phyloP scores from a whole-genome alignment of 305 asterid genomes.

The Striga hermonthica region DNA sequence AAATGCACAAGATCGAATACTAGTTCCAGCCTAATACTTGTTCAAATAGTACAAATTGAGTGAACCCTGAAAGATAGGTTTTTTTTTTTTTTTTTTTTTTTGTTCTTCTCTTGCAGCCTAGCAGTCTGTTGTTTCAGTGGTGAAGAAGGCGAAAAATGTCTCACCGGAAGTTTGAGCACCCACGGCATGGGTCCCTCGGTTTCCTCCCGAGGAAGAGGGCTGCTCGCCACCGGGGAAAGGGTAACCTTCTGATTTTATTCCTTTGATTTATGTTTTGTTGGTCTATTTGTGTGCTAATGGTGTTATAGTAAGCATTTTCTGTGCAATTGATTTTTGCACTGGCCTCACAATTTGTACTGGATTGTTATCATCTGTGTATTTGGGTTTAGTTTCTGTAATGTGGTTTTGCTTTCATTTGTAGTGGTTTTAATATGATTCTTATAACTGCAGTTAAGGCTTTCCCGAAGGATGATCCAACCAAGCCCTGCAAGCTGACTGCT shows the following conservation, averaged over 20 bases:
- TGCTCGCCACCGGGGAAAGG: conserved; percentile 76
- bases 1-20: no score
- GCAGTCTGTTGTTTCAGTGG: conserved; percentile 31
- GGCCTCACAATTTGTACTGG: no score
- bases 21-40: no score
- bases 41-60: conserved; percentile 7
- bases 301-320: neutral
- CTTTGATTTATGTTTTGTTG: neutral
- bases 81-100: no score
- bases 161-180: conserved; percentile 93
- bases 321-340: neutral
- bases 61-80: conserved; percentile 32
- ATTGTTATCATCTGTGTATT: no score
- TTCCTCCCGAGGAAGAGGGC: conserved; percentile 92
- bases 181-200: conserved; percentile 88
- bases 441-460: conserved; percentile 58
- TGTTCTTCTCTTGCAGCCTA: neutral
- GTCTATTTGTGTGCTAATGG: neutral
- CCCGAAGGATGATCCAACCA: conserved; percentile 58
- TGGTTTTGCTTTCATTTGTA: no score
- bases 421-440: neutral
- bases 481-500: conserved; percentile 55
- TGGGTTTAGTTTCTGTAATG: no score
- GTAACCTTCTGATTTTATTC: conserved; percentile 27
- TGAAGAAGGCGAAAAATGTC: conserved; percentile 51